Conservation (phyloP, 768 basidiomycete genomes). For the Collybiopsis luxurians region DNA sequence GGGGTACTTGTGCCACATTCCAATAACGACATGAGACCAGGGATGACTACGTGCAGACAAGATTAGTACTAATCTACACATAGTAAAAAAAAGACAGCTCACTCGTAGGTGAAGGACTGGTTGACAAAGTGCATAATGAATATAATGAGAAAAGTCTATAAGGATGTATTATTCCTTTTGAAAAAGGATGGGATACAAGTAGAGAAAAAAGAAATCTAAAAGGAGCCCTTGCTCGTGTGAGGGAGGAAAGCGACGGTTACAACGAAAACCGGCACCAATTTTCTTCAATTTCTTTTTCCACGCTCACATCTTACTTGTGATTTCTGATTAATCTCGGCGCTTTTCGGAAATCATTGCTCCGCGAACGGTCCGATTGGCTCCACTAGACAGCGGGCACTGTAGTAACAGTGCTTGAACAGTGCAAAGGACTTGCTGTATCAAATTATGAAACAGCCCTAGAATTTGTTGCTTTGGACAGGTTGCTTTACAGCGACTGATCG, state of each 20-base stretch:
- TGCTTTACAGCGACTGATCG: no score
- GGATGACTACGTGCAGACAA: constrained; percentile 57
- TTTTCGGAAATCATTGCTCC: background rate
- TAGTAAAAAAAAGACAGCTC: constrained; percentile 27
- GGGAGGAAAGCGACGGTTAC: background rate
- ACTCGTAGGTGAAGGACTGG: constrained; percentile 84
- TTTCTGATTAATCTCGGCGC: no score
- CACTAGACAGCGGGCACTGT: no score
- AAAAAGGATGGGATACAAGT: constrained; percentile 22
- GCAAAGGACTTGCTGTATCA: no score
- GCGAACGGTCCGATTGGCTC: background rate
- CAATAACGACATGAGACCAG: constrained; percentile 88
- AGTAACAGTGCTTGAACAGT: no score
- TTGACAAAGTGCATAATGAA: constrained; percentile 81
- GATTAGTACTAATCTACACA: constrained; percentile 7
- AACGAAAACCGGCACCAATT: background rate
- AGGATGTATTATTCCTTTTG: constrained; percentile 12
- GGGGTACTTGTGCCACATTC: constrained; percentile 96
- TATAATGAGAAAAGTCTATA: constrained; percentile 20
- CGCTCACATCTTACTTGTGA: background rate
- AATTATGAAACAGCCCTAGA: no score
- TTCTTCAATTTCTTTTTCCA: background rate
- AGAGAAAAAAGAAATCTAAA: constrained; percentile 13
- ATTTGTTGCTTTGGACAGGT: no score
- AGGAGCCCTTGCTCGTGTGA: constrained; percentile 9